Evolutionary conservation across 768 basidiomycete species (phyloP).

Genomic region (Serpula lacrymans): DNA sequence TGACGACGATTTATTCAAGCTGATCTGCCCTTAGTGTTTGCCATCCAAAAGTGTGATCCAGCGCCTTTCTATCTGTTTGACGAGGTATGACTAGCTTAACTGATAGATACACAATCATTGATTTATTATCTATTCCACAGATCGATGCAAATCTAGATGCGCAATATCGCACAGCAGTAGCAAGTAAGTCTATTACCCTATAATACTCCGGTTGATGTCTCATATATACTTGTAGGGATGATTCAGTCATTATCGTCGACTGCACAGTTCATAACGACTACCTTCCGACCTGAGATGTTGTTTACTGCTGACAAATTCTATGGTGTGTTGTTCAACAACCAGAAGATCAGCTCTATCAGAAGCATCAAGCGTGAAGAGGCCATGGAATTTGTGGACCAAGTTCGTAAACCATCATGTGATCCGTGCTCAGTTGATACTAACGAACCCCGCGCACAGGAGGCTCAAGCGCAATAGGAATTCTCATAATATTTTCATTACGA

Average conservation of each 20-base stretch:
- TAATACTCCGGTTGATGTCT: constrained; percentile 1
- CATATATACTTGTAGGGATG: constrained; percentile 56
- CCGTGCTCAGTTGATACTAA: no score
- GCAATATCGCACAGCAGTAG: constrained; percentile 95
- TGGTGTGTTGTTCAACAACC: constrained; percentile 93
- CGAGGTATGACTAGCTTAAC: no score
- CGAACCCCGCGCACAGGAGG: no score
- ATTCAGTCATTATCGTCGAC: constrained; percentile 84
- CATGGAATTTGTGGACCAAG: constrained; percentile 92
- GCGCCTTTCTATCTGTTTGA: constrained; percentile 99
- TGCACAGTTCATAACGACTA: constrained; percentile 97
- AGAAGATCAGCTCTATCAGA: constrained; percentile 89
- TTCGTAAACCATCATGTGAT: no score
- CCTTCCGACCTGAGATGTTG: constrained; percentile 97
- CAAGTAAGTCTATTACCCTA: constrained; percentile 53
- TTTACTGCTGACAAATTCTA: constrained; percentile 96
- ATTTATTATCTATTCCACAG: constrained; percentile 27
- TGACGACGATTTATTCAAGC: constrained; percentile 5
- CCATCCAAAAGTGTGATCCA: constrained; percentile 98
- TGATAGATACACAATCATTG: constrained; percentile 5
- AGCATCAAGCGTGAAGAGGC: constrained; percentile 89
- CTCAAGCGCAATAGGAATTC: no score
- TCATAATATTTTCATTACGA: no score
- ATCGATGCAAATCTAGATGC: constrained; percentile 98
- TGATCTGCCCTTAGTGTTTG: constrained; percentile 66